Conservation (phyloP, 2,329 filamentous ascomycete genomes). For the Graphiopsis chlorocephala region DNA sequence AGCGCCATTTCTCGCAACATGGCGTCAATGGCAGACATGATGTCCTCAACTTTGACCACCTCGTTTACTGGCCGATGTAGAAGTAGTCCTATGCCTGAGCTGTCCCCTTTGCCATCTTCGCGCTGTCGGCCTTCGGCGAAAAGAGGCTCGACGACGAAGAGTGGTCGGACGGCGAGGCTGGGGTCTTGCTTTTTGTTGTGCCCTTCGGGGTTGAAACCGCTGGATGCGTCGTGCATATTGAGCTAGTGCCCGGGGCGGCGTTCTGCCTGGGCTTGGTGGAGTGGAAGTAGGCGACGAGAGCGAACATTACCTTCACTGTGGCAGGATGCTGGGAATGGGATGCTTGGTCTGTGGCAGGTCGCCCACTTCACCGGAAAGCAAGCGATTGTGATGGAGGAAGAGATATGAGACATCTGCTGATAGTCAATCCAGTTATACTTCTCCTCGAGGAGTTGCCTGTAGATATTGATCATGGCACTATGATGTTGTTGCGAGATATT, state of each 20-base stretch:
- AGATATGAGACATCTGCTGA: background rate
- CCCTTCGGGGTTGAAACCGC: background rate
- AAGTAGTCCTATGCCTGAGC: constrained; percentile 2
- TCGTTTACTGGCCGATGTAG: background rate
- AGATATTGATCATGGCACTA: too few species aligned
- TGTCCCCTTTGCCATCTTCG: background rate
- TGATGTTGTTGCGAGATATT: background rate
- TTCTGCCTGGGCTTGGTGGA: background rate
- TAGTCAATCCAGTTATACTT: background rate
- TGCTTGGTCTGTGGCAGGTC: background rate
- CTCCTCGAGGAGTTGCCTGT: background rate
- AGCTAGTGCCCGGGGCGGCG: background rate
- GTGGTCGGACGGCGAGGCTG: background rate
- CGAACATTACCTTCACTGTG: background rate
- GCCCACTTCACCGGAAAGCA: background rate
- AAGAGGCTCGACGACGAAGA: background rate
- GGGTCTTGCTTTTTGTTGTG: background rate
- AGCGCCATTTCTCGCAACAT: background rate
- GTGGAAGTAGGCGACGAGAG: background rate
- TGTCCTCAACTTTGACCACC: background rate
- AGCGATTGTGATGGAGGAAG: background rate
- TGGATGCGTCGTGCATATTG: background rate
- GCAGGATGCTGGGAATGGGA: background rate
- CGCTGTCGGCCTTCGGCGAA: background rate
- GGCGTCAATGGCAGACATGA: background rate